A percentile compares a stretch with the other conserved stretches of the same genome.
Conservation (phyloP, 2,329 filamentous ascomycete genomes). For the Fusarium buxicola region DNA sequence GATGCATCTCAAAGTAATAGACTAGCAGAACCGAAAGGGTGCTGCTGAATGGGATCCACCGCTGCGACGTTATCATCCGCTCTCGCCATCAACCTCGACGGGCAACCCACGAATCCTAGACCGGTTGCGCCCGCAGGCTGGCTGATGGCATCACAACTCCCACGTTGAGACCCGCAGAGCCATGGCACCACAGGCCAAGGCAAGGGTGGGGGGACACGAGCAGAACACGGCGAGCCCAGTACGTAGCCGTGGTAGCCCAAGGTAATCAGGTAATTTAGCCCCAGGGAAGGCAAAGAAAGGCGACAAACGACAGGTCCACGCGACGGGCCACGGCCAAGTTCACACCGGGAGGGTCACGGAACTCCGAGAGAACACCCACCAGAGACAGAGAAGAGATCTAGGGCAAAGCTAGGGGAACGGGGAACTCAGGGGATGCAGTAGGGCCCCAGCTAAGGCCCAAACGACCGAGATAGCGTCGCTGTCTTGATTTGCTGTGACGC, state of each 20-base stretch:
- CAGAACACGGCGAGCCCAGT: conserved; percentile 13
- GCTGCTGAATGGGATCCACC: conserved; percentile 29
- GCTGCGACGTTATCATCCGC: conserved; percentile 45
- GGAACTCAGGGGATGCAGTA: conserved; percentile 38
- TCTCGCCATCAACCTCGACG: conserved; percentile 35
- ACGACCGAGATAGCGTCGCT: conserved; percentile 36
- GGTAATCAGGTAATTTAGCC: background rate
- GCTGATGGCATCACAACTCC: conserved; percentile 48
- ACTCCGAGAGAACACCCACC: conserved; percentile 27
- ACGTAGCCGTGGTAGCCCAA: background rate
- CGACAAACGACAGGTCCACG: conserved; percentile 6
- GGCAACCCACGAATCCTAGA: conserved; percentile 46
- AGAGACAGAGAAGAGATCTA: conserved; percentile 28
- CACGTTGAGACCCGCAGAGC: conserved; percentile 46
- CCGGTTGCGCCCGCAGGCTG: conserved; percentile 45
- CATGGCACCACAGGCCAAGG: conserved; percentile 43
- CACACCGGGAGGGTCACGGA: conserved; percentile 22
- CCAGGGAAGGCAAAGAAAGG: conserved; percentile 23
- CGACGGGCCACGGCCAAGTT: conserved; percentile 3
- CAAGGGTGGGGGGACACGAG: conserved; percentile 38
- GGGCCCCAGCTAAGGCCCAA: conserved; percentile 26
- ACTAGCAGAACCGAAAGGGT: conserved; percentile 31
- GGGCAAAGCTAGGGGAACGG: conserved; percentile 26
- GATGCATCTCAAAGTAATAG: conserved; percentile 16
- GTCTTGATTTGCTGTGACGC: conserved; percentile 33